Percentiles rank a stretch among this genome's conserved stretches.
These are phyloP conservation scores for Trebouxia gelatinosa DNA, from an alignment of 163 green algal genomes.

Conservation along the genomic window DNA sequence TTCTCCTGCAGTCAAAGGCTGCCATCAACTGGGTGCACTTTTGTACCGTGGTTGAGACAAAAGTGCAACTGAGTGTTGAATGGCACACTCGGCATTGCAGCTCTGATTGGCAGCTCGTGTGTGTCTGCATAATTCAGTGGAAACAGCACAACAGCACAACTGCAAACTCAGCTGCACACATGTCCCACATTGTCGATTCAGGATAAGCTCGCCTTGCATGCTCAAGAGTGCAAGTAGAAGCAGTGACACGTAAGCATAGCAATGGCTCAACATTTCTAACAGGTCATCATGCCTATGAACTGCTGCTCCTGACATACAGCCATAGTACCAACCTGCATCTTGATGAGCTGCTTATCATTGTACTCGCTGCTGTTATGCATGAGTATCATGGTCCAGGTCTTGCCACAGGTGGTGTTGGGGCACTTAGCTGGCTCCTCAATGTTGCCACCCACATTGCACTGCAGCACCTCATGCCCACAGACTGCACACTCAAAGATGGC, in stretches of 20 bases:
- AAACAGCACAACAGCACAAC: too few species aligned
- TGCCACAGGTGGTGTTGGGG: conserved; percentile 52
- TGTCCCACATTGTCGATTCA: background rate
- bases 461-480: conserved; percentile 55
- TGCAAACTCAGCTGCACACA: too few species aligned
- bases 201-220: background rate
- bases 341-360: conserved; percentile 90
- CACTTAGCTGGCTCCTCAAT: conserved; percentile 72
- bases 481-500: conserved; percentile 77
- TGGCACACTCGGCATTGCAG: background rate
- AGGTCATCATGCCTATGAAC: background rate
- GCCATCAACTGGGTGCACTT: background rate
- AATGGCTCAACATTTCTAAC: background rate
- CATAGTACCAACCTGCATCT: conserved; percentile 72
- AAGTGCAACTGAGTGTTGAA: background rate
- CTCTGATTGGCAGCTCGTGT: background rate
- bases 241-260: background rate
- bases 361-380: conserved; percentile 80
- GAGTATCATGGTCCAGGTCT: conserved; percentile 65
- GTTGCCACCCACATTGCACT: conserved; percentile 53
- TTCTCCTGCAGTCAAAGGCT: conserved; percentile 83
- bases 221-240: background rate
- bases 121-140: background rate
- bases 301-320: background rate
- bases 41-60: too few species aligned